Conservation (phyloP, 148 eudicot species). For the Polygonum aviculare region DNA sequence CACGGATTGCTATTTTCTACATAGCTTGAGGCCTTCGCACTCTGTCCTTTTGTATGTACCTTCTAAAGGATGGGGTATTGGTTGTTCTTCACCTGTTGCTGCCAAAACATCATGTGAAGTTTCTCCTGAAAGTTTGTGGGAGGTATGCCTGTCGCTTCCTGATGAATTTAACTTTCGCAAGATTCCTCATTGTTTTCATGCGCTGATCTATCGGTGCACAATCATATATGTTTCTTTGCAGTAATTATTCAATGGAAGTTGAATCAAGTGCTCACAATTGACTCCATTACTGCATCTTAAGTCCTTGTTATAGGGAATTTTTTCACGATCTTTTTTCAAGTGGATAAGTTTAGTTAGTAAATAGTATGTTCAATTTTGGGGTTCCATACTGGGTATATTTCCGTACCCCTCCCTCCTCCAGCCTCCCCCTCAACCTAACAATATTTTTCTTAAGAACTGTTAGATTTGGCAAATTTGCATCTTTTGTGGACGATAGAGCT, state of each 20-base stretch:
- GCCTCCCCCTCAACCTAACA: background rate
- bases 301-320: background rate
- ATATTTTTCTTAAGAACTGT: background rate
- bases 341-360: background rate
- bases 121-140: slow-evolving; percentile 81
- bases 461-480: background rate
- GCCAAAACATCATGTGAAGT: slow-evolving; percentile 36
- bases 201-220: background rate
- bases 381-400: background rate
- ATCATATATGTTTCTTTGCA: background rate
- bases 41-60: slow-evolving; percentile 21
- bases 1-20: slow-evolving; percentile 32
- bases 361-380: background rate
- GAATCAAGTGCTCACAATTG: background rate
- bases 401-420: no score
- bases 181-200: background rate
- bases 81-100: slow-evolving; percentile 42
- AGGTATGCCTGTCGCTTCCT: slow-evolving; percentile 38
- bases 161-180: background rate
- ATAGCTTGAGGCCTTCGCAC: slow-evolving; percentile 21
- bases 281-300: background rate
- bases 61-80: slow-evolving; percentile 39
- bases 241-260: background rate
- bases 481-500: background rate
- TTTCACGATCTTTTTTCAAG: background rate